Percentiles rank a stretch among this genome's conserved stretches.
phyloP scores from a whole-genome alignment of 805 yeast genomes.

The Hanseniaspora thailandica region DNA sequence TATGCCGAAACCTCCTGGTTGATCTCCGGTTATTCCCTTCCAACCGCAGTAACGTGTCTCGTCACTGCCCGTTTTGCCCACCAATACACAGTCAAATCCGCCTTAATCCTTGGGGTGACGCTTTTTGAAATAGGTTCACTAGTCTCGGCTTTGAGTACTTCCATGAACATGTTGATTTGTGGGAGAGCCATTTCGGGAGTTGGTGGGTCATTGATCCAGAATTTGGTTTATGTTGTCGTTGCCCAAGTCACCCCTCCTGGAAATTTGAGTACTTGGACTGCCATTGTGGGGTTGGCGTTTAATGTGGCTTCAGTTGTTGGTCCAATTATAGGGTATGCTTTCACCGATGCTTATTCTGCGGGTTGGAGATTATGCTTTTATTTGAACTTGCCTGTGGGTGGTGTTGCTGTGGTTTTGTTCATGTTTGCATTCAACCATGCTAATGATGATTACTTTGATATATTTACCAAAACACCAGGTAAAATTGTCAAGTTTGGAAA shows the following conservation, averaged over 20 bases:
- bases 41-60: conserved; percentile 42
- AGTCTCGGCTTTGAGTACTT: conserved; percentile 41
- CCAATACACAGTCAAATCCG: conserved; percentile 45
- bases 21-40: conserved; percentile 42
- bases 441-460: not conserved
- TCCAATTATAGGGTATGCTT: conserved; percentile 57
- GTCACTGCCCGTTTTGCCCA: conserved; percentile 51
- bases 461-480: not conserved
- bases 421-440: conserved; percentile 15
- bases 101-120: conserved; percentile 36
- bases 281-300: conserved; percentile 27
- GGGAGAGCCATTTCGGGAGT: conserved; percentile 62
- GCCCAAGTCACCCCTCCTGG: conserved; percentile 27
- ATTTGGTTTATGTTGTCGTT: conserved; percentile 44
- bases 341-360: conserved; percentile 36
- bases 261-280: conserved; percentile 22
- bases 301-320: conserved; percentile 46
- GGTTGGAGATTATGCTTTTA: conserved; percentile 72
- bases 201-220: conserved; percentile 62
- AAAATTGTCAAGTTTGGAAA: not conserved
- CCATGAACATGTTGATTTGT: conserved; percentile 52
- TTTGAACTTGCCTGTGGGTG: conserved; percentile 58
- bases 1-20: conserved; percentile 51
- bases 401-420: conserved; percentile 25
- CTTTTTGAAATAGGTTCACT: conserved; percentile 53